These are phyloP conservation scores for Gillenia trifoliata DNA, from an alignment of 306 rosid genomes.

Conservation along the genomic window DNA sequence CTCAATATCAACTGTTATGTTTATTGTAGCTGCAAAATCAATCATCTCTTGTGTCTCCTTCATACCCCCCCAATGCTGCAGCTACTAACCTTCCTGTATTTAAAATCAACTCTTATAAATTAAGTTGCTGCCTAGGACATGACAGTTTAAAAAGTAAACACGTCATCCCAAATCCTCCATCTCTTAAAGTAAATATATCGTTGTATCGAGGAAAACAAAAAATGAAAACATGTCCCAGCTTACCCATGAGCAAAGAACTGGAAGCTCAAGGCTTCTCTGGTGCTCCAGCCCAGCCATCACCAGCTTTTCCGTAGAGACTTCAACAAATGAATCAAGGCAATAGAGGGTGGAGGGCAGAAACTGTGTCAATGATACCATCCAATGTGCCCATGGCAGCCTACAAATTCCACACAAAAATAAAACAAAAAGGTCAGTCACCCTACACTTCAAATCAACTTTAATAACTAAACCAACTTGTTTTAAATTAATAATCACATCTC, in stretches of 20 bases:
- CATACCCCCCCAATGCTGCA: conserved; percentile 22
- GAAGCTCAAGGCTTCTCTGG: conserved; percentile 28
- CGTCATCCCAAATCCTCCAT: too few relatives aligned
- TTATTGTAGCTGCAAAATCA: conserved; percentile 43
- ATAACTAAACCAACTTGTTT: not conserved
- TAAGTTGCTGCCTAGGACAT: too few relatives aligned
- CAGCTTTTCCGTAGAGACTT: conserved; percentile 33
- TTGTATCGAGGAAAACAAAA: too few relatives aligned
- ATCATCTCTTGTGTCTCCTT: conserved; percentile 42
- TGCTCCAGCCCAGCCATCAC: conserved; percentile 37
- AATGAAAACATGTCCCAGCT: not conserved
- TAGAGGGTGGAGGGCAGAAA: conserved; percentile 25
- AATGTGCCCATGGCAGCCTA: conserved; percentile 32
- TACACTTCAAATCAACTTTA: not conserved
- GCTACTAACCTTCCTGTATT: conserved; percentile 14
- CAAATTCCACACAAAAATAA: not conserved
- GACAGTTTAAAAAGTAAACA: too few relatives aligned
- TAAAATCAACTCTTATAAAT: not conserved
- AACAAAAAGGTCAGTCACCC: too few relatives aligned
- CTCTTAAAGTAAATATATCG: too few relatives aligned
- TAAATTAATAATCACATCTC: too few relatives aligned
- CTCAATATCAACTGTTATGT: conserved; percentile 46
- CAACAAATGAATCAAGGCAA: conserved; percentile 17
- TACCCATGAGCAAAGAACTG: conserved; percentile 23
- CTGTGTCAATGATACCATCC: conserved; percentile 45